These are phyloP conservation scores for Fragilaria crotonensis DNA, from an alignment of 108 stramenopile species.

Conservation along the genomic window DNA sequence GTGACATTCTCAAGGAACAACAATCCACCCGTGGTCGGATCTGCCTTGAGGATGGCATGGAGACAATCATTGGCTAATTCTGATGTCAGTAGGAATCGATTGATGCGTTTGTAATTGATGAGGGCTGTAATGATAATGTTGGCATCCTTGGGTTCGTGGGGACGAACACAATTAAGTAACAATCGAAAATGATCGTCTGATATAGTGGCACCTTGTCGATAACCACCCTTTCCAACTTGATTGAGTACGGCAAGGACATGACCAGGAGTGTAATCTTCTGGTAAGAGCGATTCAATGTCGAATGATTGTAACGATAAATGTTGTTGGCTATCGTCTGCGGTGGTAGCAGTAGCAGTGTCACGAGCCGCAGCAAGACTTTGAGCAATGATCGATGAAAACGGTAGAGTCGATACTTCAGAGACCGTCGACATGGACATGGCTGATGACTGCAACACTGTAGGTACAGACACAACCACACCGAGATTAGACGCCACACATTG, in stretches of 20 bases:
- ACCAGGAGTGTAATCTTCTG: slow-evolving; percentile 26
- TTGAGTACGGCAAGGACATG: slow-evolving; percentile 26
- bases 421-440: no score
- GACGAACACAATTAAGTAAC: slow-evolving; percentile 24
- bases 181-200: slow-evolving; percentile 29
- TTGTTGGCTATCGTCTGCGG: no score
- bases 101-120: slow-evolving; percentile 25
- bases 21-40: slow-evolving; percentile 29
- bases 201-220: neutral
- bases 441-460: no score
- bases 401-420: no score
- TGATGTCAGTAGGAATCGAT: slow-evolving; percentile 19
- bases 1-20: slow-evolving; percentile 24
- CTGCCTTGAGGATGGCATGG: neutral
- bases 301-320: no score
- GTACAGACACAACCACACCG: no score
- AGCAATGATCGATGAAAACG: no score
- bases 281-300: no score
- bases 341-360: no score
- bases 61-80: slow-evolving; percentile 5
- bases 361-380: no score
- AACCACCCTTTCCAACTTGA: slow-evolving; percentile 14
- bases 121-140: slow-evolving; percentile 29
- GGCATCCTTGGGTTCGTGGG: slow-evolving; percentile 27
- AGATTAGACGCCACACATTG: no score